Percentiles rank a stretch among this genome's conserved stretches.
Evolutionary conservation across 2,329 filamentous ascomycete species (phyloP).

Genomic region (Alternaria metachromatica): DNA sequence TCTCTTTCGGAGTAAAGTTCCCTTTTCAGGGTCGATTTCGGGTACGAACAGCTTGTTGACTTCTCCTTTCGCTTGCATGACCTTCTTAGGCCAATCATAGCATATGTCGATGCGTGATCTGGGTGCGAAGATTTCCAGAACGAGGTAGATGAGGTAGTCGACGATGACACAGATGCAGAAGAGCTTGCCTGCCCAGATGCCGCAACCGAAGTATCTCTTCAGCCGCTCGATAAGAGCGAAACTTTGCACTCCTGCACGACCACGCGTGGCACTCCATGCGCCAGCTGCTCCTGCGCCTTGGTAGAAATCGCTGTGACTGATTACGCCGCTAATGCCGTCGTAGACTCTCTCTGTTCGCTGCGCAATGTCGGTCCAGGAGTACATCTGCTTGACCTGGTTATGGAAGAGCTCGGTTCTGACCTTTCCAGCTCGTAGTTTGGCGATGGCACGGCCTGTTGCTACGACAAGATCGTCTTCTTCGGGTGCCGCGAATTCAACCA

Average conservation of each 20-base stretch:
- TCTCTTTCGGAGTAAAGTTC: constrained; percentile 28
- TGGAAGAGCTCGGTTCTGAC: constrained; percentile 94
- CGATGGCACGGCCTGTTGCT: constrained; percentile 89
- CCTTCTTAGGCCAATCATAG: constrained; percentile 88
- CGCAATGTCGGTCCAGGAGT: constrained; percentile 97
- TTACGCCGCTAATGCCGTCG: constrained; percentile 86
- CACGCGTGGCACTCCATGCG: constrained; percentile 72
- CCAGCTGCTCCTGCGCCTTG: constrained; percentile 74
- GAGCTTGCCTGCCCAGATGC: constrained; percentile 96
- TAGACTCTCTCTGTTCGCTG: constrained; percentile 94
- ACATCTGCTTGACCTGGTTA: constrained; percentile 97
- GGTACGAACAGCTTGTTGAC: constrained; percentile 17
- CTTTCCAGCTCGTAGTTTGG: constrained; percentile 80
- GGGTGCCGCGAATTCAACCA: constrained; percentile 96
- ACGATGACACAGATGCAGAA: constrained; percentile 95
- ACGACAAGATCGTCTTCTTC: constrained; percentile 94
- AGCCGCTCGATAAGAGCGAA: constrained; percentile 93
- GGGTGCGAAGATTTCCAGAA: constrained; percentile 87
- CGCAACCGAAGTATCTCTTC: constrained; percentile 96
- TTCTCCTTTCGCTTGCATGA: constrained; percentile 16
- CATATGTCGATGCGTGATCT: constrained; percentile 86
- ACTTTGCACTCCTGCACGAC: constrained; percentile 74
- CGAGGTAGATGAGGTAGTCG: constrained; percentile 88
- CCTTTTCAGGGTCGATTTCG: constrained; percentile 14
- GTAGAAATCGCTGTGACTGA: constrained; percentile 87